phyloP scores from a whole-genome alignment of 768 basidiomycete species.

The Termitomyces sp. region DNA sequence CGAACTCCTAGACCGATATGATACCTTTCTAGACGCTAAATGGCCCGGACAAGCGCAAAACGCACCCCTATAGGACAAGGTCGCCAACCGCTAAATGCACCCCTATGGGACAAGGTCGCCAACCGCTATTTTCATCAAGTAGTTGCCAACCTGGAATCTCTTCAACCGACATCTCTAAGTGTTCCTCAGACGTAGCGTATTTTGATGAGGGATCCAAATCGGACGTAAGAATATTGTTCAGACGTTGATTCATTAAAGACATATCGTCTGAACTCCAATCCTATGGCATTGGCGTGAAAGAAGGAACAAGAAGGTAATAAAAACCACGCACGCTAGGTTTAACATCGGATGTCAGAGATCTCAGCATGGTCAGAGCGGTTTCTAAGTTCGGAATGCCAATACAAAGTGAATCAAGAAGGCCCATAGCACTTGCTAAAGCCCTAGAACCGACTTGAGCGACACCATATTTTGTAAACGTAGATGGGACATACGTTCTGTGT shows the following conservation, averaged over 20 bases:
- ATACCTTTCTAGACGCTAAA: too few relatives aligned
- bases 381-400: conserved; percentile 31
- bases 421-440: conserved; percentile 19
- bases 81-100: conserved; percentile 55
- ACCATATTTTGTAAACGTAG: background rate
- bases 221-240: conserved; percentile 31
- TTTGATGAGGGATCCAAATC: conserved; percentile 7
- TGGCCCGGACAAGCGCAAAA: background rate
- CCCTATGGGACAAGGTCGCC: conserved; percentile 72
- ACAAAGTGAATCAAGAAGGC: conserved; percentile 40
- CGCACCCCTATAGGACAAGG: conserved; percentile 70
- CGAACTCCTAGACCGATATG: too few relatives aligned
- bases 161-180: background rate
- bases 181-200: background rate
- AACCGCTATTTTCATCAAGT: conserved; percentile 37
- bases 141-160: conserved; percentile 49
- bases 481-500: conserved; percentile 28
- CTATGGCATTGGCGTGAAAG: conserved; percentile 21
- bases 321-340: conserved; percentile 17
- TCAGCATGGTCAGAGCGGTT: conserved; percentile 19
- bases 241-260: conserved; percentile 51
- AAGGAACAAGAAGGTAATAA: conserved; percentile 2
- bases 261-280: conserved; percentile 51
- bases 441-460: conserved; percentile 7
- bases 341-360: conserved; percentile 12